Base-by-base conservation (phyloP, 2,329 filamentous ascomycete genomes). In the Aureobasidium zeae region DNA sequence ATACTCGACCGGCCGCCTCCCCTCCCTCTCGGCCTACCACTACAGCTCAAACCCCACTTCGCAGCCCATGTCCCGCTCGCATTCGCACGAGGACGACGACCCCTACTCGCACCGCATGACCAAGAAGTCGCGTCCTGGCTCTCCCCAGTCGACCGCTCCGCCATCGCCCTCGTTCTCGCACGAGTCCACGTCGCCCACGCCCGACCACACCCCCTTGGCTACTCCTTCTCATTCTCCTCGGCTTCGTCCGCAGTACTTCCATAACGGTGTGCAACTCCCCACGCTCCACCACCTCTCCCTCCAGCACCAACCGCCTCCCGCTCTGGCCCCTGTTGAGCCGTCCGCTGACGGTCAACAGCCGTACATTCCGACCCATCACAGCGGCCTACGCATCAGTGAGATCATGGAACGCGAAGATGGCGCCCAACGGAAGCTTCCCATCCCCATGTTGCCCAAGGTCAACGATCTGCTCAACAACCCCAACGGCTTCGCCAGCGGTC, bases 111-210 rank as follows among this genome's bases (percentile, higher is more conserved):
- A 86, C 59, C 75, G 84, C 48, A 77, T 81, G 55, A 76, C 83
- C 19, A 96, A 96, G 72, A 80, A 87, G 51, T 96, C 89, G 48
- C 73, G 89, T 54, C 89, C 91, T 31, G 91, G 88, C 62, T 95
- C 89, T 25, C 91, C 89, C 42, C 86, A 93, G 66, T 95, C 88
- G 7, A 96, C 89, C 2, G 89, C 89, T 35, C 91, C 91, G 15
- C 94, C 89, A 19, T 96, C 89, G 22, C 89, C 89, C 19, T 95
- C 88, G 3, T 94, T 95, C 63, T 95, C 89, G 2, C 87, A 95
- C 66, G 87, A 94, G 64, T 95, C 89, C 9, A 75, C 89, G 34
- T 96, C 89, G 8, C 91, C 89, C 4, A 98, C 89, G 2, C 91
- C 89, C 9, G 89, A 96, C 58, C 88, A 95, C 69, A 96, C 91